Percentiles rank a stretch among this genome's conserved stretches.
Conservation (phyloP, 176 grass and related monocot genomes). For the Musa troglodytarum region DNA sequence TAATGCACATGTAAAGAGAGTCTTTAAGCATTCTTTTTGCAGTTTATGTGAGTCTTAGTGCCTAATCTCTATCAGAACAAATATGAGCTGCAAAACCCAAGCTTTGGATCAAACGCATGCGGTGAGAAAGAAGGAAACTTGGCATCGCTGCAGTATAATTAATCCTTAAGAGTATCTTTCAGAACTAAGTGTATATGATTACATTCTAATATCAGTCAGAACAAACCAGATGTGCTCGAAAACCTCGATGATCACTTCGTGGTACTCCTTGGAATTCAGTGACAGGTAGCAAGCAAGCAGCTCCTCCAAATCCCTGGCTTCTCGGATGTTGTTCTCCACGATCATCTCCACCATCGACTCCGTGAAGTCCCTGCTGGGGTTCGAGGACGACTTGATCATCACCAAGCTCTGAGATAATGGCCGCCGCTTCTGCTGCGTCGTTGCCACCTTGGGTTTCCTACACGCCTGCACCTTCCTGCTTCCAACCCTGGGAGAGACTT, state of each 20-base stretch:
- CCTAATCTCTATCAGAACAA: too few species aligned
- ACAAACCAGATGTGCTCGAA: conserved; percentile 45
- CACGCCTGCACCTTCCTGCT: conserved; percentile 2
- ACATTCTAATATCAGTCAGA: conserved; percentile 23
- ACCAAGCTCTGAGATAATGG: conserved; percentile 12
- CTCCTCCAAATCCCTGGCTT: conserved; percentile 28
- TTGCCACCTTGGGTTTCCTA: background rate
- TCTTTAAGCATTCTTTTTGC: too few species aligned
- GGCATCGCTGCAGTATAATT: background rate
- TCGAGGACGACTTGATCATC: conserved; percentile 25
- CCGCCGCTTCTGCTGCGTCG: background rate
- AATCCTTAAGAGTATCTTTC: background rate
- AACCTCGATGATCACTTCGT: conserved; percentile 34
- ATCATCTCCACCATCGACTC: conserved; percentile 46
- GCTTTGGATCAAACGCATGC: too few species aligned
- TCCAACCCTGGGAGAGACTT: background rate
- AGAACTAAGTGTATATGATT: background rate
- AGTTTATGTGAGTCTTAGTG: too few species aligned
- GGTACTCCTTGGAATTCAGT: conserved; percentile 34
- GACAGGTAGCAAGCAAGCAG: conserved; percentile 38
- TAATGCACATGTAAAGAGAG: too few species aligned
- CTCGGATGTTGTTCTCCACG: conserved; percentile 20
- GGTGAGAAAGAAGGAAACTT: background rate
- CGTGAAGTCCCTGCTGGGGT: conserved; percentile 29
- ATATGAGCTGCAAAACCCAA: too few species aligned